Conservation (phyloP, 1,284 basidiomycete genomes). For the Moniliella sp. region DNA sequence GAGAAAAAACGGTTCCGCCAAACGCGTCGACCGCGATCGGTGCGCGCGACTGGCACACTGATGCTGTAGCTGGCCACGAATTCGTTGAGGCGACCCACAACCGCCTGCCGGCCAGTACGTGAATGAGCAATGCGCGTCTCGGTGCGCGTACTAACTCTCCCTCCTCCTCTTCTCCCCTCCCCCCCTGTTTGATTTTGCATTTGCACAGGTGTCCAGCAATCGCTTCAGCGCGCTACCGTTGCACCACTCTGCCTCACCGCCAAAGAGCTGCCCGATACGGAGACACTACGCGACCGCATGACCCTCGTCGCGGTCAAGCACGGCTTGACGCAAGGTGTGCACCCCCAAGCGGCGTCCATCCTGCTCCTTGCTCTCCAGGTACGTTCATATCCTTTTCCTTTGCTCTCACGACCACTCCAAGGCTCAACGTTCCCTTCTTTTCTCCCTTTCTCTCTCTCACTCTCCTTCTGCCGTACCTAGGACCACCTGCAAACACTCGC, state of each 20-base stretch:
- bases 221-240: conserved; percentile 12
- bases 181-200: too few species aligned
- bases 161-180: too few species aligned
- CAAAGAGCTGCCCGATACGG: conserved; percentile 33
- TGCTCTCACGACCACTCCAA: too few species aligned
- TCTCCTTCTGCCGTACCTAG: conserved; percentile 1
- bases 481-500: conserved; percentile 26
- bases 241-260: conserved; percentile 33
- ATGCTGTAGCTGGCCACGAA: conserved; percentile 11
- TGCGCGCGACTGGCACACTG: conserved; percentile 20
- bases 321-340: conserved; percentile 31
- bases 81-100: conserved; percentile 12
- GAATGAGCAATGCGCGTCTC: neutral
- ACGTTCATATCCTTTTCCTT: neutral
- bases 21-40: conserved; percentile 22
- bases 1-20: conserved; percentile 24
- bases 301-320: conserved; percentile 32
- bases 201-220: conserved; percentile 19
- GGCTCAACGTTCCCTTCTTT: neutral
- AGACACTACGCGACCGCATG: conserved; percentile 35
- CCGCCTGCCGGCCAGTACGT: conserved; percentile 2
- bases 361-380: conserved; percentile 30
- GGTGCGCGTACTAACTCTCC: neutral
- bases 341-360: conserved; percentile 30
- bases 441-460: neutral